phyloP scores from a whole-genome alignment of 2,329 filamentous ascomycete species.

The Fusarium concolor region DNA sequence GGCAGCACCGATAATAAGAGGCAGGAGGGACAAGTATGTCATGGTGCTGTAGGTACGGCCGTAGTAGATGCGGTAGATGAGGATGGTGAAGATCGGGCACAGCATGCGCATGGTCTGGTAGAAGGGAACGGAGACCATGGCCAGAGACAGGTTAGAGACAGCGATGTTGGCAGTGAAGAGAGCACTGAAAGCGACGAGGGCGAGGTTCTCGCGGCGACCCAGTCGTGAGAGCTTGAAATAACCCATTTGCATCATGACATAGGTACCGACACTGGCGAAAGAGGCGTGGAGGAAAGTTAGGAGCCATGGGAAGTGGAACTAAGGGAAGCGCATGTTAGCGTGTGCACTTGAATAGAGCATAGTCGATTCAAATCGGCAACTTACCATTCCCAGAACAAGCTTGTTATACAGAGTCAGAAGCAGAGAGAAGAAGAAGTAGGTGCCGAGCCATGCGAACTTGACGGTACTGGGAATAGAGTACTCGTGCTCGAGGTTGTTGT shows the following conservation, averaged over 20 bases:
- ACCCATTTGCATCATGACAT: slow-evolving; percentile 62
- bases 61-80: slow-evolving; percentile 69
- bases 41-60: slow-evolving; percentile 64
- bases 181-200: slow-evolving; percentile 68
- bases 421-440: slow-evolving; percentile 63
- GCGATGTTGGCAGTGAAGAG: slow-evolving; percentile 74
- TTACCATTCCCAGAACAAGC: slow-evolving; percentile 63
- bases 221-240: slow-evolving; percentile 65
- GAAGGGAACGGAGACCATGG: slow-evolving; percentile 72
- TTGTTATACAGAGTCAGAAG: slow-evolving; percentile 70
- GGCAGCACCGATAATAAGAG: slow-evolving; percentile 69
- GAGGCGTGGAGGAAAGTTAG: slow-evolving; percentile 68
- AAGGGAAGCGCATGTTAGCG: slow-evolving; percentile 36
- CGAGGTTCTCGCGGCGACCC: slow-evolving; percentile 63
- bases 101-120: slow-evolving; percentile 73
- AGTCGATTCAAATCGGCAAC: slow-evolving; percentile 28
- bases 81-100: slow-evolving; percentile 70
- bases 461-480: slow-evolving; percentile 58
- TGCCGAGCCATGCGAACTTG: slow-evolving; percentile 63
- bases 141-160: slow-evolving; percentile 71
- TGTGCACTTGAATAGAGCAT: background rate
- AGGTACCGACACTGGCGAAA: slow-evolving; percentile 68
- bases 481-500: slow-evolving; percentile 57
- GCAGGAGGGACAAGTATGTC: slow-evolving; percentile 70
- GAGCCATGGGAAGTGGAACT: slow-evolving; percentile 72